Evolutionary conservation across 148 eudicot species (phyloP).

Genomic region (Chenopodium album): DNA sequence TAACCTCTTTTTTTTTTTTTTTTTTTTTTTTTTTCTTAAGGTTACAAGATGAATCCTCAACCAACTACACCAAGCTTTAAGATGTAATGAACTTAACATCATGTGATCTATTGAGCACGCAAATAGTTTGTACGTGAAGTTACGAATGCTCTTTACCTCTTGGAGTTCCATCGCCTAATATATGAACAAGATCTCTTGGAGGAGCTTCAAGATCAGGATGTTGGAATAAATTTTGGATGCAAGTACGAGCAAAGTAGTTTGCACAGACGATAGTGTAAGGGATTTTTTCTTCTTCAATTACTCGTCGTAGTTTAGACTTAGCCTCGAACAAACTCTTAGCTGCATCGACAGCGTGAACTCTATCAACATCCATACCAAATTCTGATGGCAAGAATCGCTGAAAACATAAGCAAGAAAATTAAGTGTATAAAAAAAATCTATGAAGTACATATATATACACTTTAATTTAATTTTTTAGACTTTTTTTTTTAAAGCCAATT

Average conservation of each 20-base stretch:
- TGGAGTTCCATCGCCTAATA: background rate
- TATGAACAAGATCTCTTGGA: background rate
- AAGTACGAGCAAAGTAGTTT: background rate
- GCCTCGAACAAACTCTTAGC: too few species aligned
- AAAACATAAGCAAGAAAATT: background rate
- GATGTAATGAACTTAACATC: too few species aligned
- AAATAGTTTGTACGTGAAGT: too few species aligned
- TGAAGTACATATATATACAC: too few species aligned
- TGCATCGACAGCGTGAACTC: background rate
- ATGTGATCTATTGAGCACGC: too few species aligned
- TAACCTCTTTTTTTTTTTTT: too few species aligned
- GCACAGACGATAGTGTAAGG: background rate
- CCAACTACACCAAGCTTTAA: too few species aligned
- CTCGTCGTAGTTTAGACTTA: background rate
- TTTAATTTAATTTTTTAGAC: too few species aligned
- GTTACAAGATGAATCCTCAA: too few species aligned
- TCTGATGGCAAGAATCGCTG: background rate
- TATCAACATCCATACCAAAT: background rate
- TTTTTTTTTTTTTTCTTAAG: too few species aligned
- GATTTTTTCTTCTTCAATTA: background rate
- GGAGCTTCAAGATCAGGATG: background rate
- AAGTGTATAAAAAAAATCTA: too few species aligned
- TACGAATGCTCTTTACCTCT: background rate
- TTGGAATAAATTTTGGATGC: background rate
- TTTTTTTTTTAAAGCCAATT: too few species aligned